Evolutionary conservation across 768 basidiomycete genomes (phyloP), one percentile per base, ranked within the genome.

Genomic region (Pulveroboletus sp.): DNA sequence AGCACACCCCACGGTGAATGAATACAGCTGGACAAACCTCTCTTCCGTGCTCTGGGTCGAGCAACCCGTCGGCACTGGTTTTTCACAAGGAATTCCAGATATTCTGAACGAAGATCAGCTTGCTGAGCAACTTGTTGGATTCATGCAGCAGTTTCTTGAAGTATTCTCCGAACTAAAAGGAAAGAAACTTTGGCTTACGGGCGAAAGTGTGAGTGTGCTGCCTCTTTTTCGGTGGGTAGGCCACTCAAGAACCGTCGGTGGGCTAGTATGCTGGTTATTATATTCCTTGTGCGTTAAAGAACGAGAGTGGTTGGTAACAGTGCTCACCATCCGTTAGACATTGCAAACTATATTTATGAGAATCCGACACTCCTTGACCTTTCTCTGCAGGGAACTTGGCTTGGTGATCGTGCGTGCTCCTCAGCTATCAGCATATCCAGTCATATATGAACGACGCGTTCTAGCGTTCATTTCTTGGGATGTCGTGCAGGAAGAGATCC

Each of bases 21-120:
- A 83, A 54, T 76, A 75, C 56, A 86, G 85, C 63, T 90, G 87
- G 87, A 89, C 87, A 0, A 90, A 89, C 58, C 72, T 90, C 8
- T 86, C 85, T 2, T 87, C 82, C 46, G 66, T 88, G 7, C 68
- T 89, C 16, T 90, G 77, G 73, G 78, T 90, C 11, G 88, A 90
- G 53, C 88, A 89, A 54, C 87, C 87, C 4, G 81, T 90, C 25
- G 87, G 87, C 5, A 89, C 87, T 5, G 87, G 87, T 0, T 90
- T 82, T 63, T 84, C 84, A 3, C 84, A 84, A 51, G 87, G 87
- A 16, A 70, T 52, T 13, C 85, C 87, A 1, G 79, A 82, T 49
- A 81, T 82, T 33, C 65, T 72, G 63, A 77, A 78, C 19, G 77
- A 87, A 54, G 53, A 77, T 42, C 75, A 84, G 39, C 69, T 88